These are phyloP conservation scores for Scutellaria galericulata DNA, from an alignment of 257 asterid species.

Conservation along the genomic window DNA sequence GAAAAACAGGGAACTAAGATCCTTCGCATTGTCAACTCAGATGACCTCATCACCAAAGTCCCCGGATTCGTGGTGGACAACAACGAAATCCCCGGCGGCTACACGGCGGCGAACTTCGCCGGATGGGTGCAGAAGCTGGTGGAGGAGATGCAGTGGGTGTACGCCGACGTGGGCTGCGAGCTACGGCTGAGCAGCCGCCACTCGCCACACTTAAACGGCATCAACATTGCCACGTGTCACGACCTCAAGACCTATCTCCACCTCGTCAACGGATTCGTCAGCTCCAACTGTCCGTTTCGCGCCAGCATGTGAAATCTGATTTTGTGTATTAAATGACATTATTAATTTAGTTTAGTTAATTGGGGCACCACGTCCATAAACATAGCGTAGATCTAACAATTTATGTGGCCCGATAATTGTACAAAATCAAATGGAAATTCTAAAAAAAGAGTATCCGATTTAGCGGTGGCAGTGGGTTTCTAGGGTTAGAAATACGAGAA, in stretches of 20 bases:
- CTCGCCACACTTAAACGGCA: slow-evolving; percentile 52
- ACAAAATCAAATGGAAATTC: background rate
- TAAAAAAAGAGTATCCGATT: slow-evolving; percentile 32
- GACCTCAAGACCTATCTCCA: slow-evolving; percentile 87
- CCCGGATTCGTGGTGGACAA: slow-evolving; percentile 80
- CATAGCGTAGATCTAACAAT: slow-evolving; percentile 4
- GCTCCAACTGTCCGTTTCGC: slow-evolving; percentile 80
- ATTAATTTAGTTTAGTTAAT: too few relatives aligned
- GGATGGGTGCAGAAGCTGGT: slow-evolving; percentile 62
- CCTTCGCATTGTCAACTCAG: slow-evolving; percentile 84
- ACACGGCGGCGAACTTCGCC: slow-evolving; percentile 30
- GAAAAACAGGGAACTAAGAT: slow-evolving; percentile 78
- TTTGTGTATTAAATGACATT: too few relatives aligned
- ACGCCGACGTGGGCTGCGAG: slow-evolving; percentile 96
- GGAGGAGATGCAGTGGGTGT: slow-evolving; percentile 77
- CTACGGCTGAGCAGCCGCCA: slow-evolving; percentile 87
- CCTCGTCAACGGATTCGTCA: slow-evolving; percentile 69
- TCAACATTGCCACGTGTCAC: slow-evolving; percentile 71
- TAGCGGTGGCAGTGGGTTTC: slow-evolving; percentile 32
- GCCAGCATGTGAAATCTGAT: slow-evolving; percentile 39
- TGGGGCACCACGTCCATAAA: too few relatives aligned
- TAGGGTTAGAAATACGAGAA: slow-evolving; percentile 26
- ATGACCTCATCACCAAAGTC: slow-evolving; percentile 74
- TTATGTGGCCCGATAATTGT: slow-evolving; percentile 8
- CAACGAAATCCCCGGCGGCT: slow-evolving; percentile 21